Base-by-base conservation (phyloP, 306 rosid genomes). In the Prunus kanzakura region DNA sequence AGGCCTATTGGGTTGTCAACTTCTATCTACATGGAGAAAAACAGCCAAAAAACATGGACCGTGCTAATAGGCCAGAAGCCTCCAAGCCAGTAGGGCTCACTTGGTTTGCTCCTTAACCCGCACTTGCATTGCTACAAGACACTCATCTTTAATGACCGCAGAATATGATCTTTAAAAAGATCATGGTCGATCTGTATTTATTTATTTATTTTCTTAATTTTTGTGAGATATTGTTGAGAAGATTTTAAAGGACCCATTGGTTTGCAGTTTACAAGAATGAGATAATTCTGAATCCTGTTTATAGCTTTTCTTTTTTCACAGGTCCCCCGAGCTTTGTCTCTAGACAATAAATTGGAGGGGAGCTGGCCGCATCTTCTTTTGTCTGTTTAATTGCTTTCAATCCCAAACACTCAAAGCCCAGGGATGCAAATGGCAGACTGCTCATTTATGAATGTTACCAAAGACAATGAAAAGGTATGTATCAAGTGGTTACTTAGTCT, bases 1-100 rank as follows among this genome's bases (percentile, higher is more conserved):
- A 20, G 29, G 30, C 46, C 27, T 12, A 61, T 27, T 72, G 43
- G 45, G 29, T 46, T 73, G 69, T 46, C 46, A 73, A 23, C 57
- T 4, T 18, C 58, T 73, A 29, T 60, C 1, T 46, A 23, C n/a
- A 11, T 60, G 27, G 23, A 72, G 8, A 20, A 45, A 46, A 27
- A 1, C 77, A 6, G 47, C 30, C 45, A 46, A 8, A 8, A n/a
- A 22, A 74, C 69, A 74, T 27, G 60, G 23, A 47, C 38, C 77
- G 47, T 74, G 77, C 20, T 61, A 45, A 30, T 61, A 6, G 77
- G 77, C 29, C 69, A 61, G 49, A 61, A 74, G 4, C 47, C 56
- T 61, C 60, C 69, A 74, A 73, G 30, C 47, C 30, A 27, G 77
- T 74, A 74, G 69, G 69, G 60, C 60, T 61, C 45, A 15, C 46